Conservation (phyloP, 2,329 filamentous ascomycete genomes). For the Saccharata proteae region DNA sequence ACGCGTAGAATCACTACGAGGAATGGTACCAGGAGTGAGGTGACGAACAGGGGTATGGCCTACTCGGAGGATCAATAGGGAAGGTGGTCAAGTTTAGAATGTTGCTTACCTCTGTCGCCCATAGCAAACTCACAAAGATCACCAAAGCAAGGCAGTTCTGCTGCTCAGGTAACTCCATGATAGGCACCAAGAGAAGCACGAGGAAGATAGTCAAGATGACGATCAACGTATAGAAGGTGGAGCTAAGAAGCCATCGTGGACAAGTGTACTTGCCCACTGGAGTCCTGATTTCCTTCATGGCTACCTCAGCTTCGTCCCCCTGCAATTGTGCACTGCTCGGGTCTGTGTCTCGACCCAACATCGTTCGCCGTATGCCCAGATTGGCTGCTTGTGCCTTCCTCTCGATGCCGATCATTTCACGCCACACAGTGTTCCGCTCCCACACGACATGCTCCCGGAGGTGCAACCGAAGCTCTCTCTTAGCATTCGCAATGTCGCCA, state of each 20-base stretch:
- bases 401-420: constrained; percentile 97
- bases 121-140: constrained; percentile 83
- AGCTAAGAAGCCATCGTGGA: constrained; percentile 73
- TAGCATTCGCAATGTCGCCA: constrained; percentile 64
- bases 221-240: constrained; percentile 67
- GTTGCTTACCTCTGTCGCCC: constrained; percentile 73
- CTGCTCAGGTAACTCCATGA: constrained; percentile 79
- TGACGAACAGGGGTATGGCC: constrained; percentile 95
- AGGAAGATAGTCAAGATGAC: constrained; percentile 61
- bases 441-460: constrained; percentile 94
- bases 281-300: constrained; percentile 60
- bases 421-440: constrained; percentile 98
- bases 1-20: constrained; percentile 78
- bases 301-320: constrained; percentile 62
- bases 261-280: constrained; percentile 66
- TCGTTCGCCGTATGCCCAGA: constrained; percentile 62
- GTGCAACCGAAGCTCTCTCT: constrained; percentile 77
- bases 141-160: constrained; percentile 93
- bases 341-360: constrained; percentile 65
- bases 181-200: constrained; percentile 60
- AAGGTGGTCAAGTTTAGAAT: not conserved
- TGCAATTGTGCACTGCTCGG: constrained; percentile 60
- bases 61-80: constrained; percentile 21
- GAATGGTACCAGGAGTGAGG: constrained; percentile 86
- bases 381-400: constrained; percentile 89